Evolutionary conservation across 2,329 filamentous ascomycete genomes (phyloP).

Genomic region (Botrytis byssoidea): DNA sequence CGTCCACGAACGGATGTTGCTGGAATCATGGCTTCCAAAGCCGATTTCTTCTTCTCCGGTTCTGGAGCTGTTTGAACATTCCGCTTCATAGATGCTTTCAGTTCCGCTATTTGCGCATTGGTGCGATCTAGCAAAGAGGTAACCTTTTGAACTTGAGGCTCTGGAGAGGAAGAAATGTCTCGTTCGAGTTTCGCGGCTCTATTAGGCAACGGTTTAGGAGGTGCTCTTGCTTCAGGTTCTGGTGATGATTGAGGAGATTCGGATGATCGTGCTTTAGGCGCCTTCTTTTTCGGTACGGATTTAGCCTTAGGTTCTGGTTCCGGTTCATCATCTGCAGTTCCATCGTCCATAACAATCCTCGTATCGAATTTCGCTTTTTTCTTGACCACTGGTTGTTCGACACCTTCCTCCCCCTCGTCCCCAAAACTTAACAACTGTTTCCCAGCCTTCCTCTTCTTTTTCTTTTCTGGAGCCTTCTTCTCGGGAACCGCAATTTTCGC

Average conservation of each 20-base stretch:
- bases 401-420: slow-evolving; percentile 58
- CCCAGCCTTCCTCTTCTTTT: slow-evolving; percentile 69
- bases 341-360: slow-evolving; percentile 64
- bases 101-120: slow-evolving; percentile 75
- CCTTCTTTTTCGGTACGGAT: slow-evolving; percentile 37
- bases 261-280: slow-evolving; percentile 37
- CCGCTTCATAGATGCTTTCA: slow-evolving; percentile 80
- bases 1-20: slow-evolving; percentile 67
- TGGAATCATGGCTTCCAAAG: slow-evolving; percentile 73
- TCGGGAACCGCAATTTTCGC: slow-evolving; percentile 51
- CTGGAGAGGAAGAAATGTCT: slow-evolving; percentile 41
- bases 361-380: slow-evolving; percentile 81
- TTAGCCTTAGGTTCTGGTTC: slow-evolving; percentile 37
- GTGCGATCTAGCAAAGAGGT: slow-evolving; percentile 60
- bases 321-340: slow-evolving; percentile 41
- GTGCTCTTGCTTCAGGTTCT: slow-evolving; percentile 39
- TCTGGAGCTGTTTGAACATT: slow-evolving; percentile 52
- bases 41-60: slow-evolving; percentile 61
- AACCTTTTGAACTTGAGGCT: slow-evolving; percentile 40
- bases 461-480: slow-evolving; percentile 47
- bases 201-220: slow-evolving; percentile 30
- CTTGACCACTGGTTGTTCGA: slow-evolving; percentile 54
- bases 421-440: slow-evolving; percentile 80
- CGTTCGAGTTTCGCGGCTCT: slow-evolving; percentile 39
- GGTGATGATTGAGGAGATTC: slow-evolving; percentile 42